These are phyloP conservation scores for Aspergillus ochraceus DNA, from an alignment of 2,329 filamentous ascomycete genomes.

Conservation along the genomic window DNA sequence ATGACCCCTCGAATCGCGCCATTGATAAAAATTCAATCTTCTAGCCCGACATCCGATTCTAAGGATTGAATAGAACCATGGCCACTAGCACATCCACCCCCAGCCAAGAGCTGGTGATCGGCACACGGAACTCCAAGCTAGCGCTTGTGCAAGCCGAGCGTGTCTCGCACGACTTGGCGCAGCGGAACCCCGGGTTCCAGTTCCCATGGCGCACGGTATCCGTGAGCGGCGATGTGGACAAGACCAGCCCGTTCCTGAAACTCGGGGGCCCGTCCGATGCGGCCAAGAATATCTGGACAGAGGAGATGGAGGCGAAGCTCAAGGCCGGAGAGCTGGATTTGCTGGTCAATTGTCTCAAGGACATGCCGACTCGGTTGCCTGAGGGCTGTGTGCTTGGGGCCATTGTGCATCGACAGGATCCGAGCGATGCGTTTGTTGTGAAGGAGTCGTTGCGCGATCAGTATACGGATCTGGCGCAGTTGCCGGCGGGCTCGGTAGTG, in stretches of 20 bases:
- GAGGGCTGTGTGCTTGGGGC: neutral
- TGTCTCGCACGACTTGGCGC: neutral
- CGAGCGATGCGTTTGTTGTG: neutral
- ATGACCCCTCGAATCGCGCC: too few relatives aligned
- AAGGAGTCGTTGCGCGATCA: neutral
- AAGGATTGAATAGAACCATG: neutral
- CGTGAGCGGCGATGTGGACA: neutral
- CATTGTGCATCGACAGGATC: neutral
- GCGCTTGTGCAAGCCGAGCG: neutral
- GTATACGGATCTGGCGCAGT: neutral
- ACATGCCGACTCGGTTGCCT: neutral
- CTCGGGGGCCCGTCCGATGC: slow-evolving; percentile 17
- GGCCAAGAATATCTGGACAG: slow-evolving; percentile 17
- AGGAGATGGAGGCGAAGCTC: slow-evolving; percentile 1
- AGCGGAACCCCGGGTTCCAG: neutral
- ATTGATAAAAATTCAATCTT: too few relatives aligned
- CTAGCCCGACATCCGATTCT: neutral
- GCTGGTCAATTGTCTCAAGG: neutral
- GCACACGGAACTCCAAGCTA: neutral
- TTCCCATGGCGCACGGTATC: neutral
- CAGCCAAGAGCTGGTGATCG: neutral
- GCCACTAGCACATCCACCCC: neutral
- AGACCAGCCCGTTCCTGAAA: neutral
- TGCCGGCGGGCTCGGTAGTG: neutral
- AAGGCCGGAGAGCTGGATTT: neutral